Base-by-base conservation (phyloP, 2,329 filamentous ascomycete genomes). In the Aspergillus tanneri region DNA sequence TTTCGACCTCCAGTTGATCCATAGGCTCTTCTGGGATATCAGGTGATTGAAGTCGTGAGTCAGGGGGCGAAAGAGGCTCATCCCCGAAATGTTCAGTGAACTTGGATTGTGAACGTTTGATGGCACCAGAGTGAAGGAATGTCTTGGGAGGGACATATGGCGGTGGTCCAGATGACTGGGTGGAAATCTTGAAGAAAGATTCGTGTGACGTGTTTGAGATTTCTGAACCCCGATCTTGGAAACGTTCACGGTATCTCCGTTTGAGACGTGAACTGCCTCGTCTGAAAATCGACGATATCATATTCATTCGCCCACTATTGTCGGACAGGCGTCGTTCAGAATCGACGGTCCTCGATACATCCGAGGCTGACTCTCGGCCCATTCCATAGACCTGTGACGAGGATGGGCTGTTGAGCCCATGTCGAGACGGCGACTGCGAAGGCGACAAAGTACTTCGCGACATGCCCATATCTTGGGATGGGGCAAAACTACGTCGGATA, bases 51-150 rank as follows among this genome's bases (percentile, higher is more conserved):
- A 91, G 74, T 21, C 87, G 80, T 1, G 90, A 95, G 53, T 89
- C 86, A 7, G 90, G 88, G 8, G 90, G 89, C n/a, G 90, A 93
- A 10, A 91, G 70, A 2, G 89, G 87, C 43, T 90, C 79, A 63
- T 96, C 92, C 3, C 90, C 91, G 10, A 96, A 78, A 62, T 96
- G 90, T 72, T 97, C 92, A 40, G 88, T 82, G 73, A 97, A 97
- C 47, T 89, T 91, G 28, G 91, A 96, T 69, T 88, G 85, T 3
- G 90, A 93, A 47, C 91, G 83, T 61, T 87, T 86, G 5, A 90
- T 86, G 5, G 85, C 75, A 30, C 75, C 77, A 16, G 79, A 77
- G 37, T 73, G 72, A 46, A 75, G 69, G 48, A 77, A 74, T 2
- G 68, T 62, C 45, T 69, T 67, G 5, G 69, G 65, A 11, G 69